phyloP scores from a whole-genome alignment of 2,329 filamentous ascomycete genomes.

The Lachnellula cervina region DNA sequence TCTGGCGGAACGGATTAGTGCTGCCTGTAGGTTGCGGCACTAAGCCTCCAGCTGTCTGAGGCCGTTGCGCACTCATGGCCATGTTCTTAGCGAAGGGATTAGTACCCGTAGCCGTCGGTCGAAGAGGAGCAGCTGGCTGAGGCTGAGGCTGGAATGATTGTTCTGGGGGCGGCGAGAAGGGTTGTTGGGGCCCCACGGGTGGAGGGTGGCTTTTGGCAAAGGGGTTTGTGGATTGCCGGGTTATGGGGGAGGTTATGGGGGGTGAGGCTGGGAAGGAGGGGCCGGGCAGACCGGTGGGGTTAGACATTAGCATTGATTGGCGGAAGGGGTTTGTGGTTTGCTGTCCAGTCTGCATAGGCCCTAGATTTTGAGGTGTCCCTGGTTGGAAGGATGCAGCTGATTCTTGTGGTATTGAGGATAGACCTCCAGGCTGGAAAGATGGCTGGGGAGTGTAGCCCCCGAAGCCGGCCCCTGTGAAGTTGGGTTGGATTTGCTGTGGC shows the following conservation, averaged over 20 bases:
- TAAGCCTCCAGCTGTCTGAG: slow-evolving; percentile 42
- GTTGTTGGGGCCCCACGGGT: slow-evolving; percentile 28
- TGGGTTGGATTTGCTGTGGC: slow-evolving; percentile 48
- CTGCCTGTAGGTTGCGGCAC: slow-evolving; percentile 76
- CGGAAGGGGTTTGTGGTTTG: slow-evolving; percentile 88
- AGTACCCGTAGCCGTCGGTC: slow-evolving; percentile 60
- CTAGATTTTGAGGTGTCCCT: slow-evolving; percentile 37
- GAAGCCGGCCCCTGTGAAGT: slow-evolving; percentile 73
- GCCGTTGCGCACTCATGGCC: slow-evolving; percentile 19
- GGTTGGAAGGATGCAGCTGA: slow-evolving; percentile 47
- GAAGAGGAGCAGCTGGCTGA: slow-evolving; percentile 45
- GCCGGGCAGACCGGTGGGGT: slow-evolving; percentile 43
- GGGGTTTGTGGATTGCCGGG: slow-evolving; percentile 74
- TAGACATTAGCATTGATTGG: slow-evolving; percentile 73
- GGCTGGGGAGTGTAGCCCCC: slow-evolving; percentile 73
- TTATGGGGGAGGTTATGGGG: slow-evolving; percentile 40
- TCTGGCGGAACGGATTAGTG: slow-evolving; percentile 93
- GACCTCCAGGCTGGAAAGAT: slow-evolving; percentile 47
- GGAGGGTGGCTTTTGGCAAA: slow-evolving; percentile 63
- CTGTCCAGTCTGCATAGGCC: slow-evolving; percentile 41
- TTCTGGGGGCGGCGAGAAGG: slow-evolving; percentile 31
- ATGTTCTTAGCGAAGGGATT: slow-evolving; percentile 63
- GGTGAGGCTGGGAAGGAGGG: slow-evolving; percentile 38
- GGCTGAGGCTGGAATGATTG: slow-evolving; percentile 34
- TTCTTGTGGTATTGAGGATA: slow-evolving; percentile 56